Conservation (phyloP, 306 rosid species). For the Castanea crenata region DNA sequence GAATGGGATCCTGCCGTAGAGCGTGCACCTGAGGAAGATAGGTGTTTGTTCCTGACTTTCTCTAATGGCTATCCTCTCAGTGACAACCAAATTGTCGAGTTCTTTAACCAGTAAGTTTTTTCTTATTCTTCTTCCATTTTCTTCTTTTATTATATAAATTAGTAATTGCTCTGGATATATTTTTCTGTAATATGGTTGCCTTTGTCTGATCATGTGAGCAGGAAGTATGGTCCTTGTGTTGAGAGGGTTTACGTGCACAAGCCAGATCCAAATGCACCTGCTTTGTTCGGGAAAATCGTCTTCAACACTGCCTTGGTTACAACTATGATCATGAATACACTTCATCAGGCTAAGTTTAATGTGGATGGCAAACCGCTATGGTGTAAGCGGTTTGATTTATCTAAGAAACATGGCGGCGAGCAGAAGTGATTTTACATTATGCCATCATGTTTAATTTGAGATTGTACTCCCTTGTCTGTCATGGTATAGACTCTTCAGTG, state of each 20-base stretch:
- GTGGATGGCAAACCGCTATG: not conserved
- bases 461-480: not conserved
- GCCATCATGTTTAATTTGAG: not conserved
- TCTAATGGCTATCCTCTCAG: not conserved
- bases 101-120: not conserved
- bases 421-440: not conserved
- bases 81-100: not conserved
- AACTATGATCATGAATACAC: not conserved
- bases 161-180: not conserved
- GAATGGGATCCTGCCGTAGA: not conserved
- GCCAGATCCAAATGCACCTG: not conserved
- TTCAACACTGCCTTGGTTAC: not conserved
- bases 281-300: not conserved
- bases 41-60: conserved; percentile 7
- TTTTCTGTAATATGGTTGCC: too few species aligned
- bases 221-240: not conserved
- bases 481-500: not conserved
- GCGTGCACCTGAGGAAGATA: not conserved
- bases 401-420: not conserved
- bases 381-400: not conserved
- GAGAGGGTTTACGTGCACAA: not conserved
- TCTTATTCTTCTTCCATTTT: not conserved
- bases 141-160: not conserved
- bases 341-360: not conserved
- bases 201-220: not conserved